Evolutionary conservation across 2,329 filamentous ascomycete species (phyloP).

Genomic region (Phaeosphaeriaceae sp.): DNA sequence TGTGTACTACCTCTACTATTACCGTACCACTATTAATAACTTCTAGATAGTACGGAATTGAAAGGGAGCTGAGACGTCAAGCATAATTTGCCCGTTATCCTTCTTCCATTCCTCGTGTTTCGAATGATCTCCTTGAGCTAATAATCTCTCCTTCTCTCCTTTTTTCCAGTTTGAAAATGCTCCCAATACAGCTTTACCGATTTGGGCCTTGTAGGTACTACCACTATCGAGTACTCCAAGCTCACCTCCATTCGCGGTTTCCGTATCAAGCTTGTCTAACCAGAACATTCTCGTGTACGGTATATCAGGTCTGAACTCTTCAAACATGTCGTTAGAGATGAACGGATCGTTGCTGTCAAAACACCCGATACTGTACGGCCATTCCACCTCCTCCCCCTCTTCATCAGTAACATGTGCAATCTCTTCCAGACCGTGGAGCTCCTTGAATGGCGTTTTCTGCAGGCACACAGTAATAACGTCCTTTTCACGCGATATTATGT

Average conservation of each 20-base stretch:
- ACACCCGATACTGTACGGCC: slow-evolving; percentile 10
- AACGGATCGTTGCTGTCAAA: slow-evolving; percentile 9
- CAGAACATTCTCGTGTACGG: slow-evolving; percentile 7
- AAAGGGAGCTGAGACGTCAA: not conserved
- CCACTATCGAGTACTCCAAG: not conserved
- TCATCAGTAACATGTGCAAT: slow-evolving; percentile 5
- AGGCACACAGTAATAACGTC: slow-evolving; percentile 9
- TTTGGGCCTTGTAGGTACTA: not conserved
- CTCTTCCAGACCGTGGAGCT: slow-evolving; percentile 10
- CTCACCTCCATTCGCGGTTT: not conserved
- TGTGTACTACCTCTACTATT: no score
- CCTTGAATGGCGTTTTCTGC: slow-evolving; percentile 10
- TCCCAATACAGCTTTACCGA: not conserved
- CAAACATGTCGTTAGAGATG: slow-evolving; percentile 5
- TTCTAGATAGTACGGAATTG: not conserved
- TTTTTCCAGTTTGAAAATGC: slow-evolving; percentile 1
- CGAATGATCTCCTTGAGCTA: not conserved
- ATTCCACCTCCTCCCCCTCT: slow-evolving; percentile 10
- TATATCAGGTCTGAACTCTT: slow-evolving; percentile 12
- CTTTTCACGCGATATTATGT: slow-evolving; percentile 4
- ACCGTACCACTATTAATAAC: no score
- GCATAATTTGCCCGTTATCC: not conserved
- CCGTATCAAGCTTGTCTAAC: slow-evolving; percentile 2
- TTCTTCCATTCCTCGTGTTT: not conserved
- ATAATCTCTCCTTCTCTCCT: not conserved